Base-by-base conservation (phyloP, 2,329 filamentous ascomycete genomes). In the Blastomyces parvus region DNA sequence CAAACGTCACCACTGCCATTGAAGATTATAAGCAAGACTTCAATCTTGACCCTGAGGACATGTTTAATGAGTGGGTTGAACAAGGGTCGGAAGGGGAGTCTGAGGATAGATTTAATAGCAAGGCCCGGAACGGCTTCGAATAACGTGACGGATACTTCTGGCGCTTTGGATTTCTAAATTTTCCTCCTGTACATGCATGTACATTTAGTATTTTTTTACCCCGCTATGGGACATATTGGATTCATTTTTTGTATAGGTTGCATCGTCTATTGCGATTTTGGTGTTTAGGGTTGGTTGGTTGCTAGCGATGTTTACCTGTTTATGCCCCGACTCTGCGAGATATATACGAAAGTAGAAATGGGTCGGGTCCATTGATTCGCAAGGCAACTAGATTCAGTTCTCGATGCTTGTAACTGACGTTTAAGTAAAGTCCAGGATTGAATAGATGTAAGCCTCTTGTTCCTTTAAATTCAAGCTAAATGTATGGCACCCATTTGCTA, bases 41-140 rank as follows among this genome's bases (percentile, higher is more conserved):
- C 30, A 56, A 38, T n/a, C 53, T 56, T 56, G 53, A 56, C 19
- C 53, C 53, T 5, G 53, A 56, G 53, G 53, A 38, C 13, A 36
- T 30, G 30, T 56, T 56, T 56, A 2, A 22, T 38, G 30, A 56
- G 33, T 56, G 53, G 53, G 17, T 56, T 19, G 53, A 56, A 25
- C 14, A 56, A 22, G 30, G 53, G 13, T 33, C 30, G 38, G 30
- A 38, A n/a, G 53, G 53, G 9, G 27, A 56, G 27, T 36, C 27
- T 22, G 53, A 56, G 19, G 30, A 36, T 22, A 56, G 53, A 38
- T 56, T 56, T 22, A 38, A 56, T 38, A 36, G 19, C 33, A 56
- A 56, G n/a, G 53, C 19, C 30, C 53, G 53, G 27, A 56, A 38
- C 36, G 19, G 30, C 30, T 38, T 38, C 30, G n/a, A 38, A 38